Conservation (phyloP, 768 basidiomycete genomes). For the Termitomyces heimii region DNA sequence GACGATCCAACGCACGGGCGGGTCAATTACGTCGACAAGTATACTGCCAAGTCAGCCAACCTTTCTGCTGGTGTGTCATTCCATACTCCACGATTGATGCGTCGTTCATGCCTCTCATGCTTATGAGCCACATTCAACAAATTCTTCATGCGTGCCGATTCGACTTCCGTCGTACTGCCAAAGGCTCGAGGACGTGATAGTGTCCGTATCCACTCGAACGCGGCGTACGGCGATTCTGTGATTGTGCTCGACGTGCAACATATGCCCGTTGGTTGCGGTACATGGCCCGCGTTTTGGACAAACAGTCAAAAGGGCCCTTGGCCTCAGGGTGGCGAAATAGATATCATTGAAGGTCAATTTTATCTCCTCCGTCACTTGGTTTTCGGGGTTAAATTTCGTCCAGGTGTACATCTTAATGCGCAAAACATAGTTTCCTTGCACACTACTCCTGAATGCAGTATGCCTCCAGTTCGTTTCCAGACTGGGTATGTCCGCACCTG, state of each 20-base stretch:
- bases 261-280: conserved; percentile 55
- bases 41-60: conserved; percentile 33
- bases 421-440: conserved; percentile 51
- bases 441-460: conserved; percentile 42
- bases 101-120: not conserved
- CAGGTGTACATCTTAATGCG: conserved; percentile 44
- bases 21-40: conserved; percentile 49
- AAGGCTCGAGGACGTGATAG: conserved; percentile 48
- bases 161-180: conserved; percentile 26
- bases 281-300: conserved; percentile 67
- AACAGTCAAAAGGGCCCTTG: conserved; percentile 44
- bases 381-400: not conserved
- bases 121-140: conserved; percentile 28
- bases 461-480: conserved; percentile 35
- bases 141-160: conserved; percentile 57
- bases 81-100: not conserved
- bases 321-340: conserved; percentile 58
- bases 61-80: conserved; percentile 39
- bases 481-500: conserved; percentile 33
- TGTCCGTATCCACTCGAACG: conserved; percentile 43
- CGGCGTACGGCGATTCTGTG: conserved; percentile 39
- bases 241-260: conserved; percentile 48
- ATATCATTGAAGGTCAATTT: conserved; percentile 49
- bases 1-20: conserved; percentile 64
- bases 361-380: not conserved